phyloP scores from a whole-genome alignment of 805 yeast species.

The Wickerhamiella nectarea region DNA sequence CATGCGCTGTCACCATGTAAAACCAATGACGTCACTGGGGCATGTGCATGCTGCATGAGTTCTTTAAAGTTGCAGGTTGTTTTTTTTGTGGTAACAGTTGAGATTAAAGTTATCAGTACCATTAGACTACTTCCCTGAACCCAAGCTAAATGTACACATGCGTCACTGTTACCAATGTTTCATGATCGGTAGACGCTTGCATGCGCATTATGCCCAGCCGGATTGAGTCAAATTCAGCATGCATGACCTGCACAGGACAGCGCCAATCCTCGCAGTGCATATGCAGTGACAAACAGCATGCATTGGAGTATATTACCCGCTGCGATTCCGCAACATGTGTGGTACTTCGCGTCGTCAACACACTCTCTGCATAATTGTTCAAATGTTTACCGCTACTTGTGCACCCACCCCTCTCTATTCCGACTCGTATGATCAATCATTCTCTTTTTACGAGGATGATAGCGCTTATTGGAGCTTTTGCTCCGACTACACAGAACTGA shows the following conservation, averaged over 20 bases:
- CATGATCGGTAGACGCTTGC: neutral
- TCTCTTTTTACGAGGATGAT: conserved; percentile 4
- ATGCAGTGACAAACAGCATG: conserved; percentile 7
- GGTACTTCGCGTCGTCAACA: no score
- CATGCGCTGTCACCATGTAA: neutral
- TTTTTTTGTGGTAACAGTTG: neutral
- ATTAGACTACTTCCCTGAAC: no score
- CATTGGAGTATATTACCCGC: conserved; percentile 1
- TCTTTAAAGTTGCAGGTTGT: neutral
- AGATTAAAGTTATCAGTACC: no score
- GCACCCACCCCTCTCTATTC: neutral
- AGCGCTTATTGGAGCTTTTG: conserved; percentile 9
- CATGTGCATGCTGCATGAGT: neutral
- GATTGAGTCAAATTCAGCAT: neutral
- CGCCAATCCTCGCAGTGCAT: conserved; percentile 7
- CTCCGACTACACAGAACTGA: conserved; percentile 4
- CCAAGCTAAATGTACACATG: neutral
- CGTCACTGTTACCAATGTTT: neutral
- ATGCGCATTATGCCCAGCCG: neutral
- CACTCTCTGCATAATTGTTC: neutral
- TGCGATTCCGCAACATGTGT: neutral
- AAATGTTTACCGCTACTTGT: neutral
- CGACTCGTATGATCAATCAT: neutral
- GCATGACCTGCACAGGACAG: conserved; percentile 1
- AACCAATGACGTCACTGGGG: neutral